Percentiles rank a stretch among this genome's conserved stretches.
These are phyloP conservation scores for Phytopythium boreale DNA, from an alignment of 352 stramenopile genomes.

Conservation along the genomic window DNA sequence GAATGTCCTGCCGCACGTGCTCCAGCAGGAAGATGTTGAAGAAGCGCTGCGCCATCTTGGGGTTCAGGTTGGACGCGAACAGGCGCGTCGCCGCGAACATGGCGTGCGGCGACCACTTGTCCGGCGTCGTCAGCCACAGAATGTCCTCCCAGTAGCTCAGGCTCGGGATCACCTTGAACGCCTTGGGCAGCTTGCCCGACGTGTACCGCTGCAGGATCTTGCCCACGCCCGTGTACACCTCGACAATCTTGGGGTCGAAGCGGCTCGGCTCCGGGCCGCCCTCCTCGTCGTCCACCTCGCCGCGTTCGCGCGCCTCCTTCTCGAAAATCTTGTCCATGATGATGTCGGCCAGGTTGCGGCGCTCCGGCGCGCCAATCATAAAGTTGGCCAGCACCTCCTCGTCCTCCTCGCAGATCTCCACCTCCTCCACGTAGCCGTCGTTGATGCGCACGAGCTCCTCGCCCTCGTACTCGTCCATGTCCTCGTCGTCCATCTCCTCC, in stretches of 20 bases:
- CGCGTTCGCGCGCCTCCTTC: conserved; percentile 89
- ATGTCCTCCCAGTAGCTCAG: conserved; percentile 99
- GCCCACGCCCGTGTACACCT: conserved; percentile 98
- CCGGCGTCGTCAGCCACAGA: conserved; percentile 96
- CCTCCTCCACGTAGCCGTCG: conserved; percentile 89
- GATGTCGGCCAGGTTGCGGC: conserved; percentile 97
- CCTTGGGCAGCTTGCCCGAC: conserved; percentile 98
- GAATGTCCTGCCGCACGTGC: conserved; percentile 96
- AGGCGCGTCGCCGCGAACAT: conserved; percentile 97
- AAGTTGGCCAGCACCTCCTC: conserved; percentile 86
- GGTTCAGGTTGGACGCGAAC: conserved; percentile 99
- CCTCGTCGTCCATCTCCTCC: conserved; percentile 83
- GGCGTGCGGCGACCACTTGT: conserved; percentile 98
- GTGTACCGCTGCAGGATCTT: conserved; percentile 97
- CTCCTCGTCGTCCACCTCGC: conserved; percentile 66
- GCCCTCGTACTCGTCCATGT: conserved; percentile 85
- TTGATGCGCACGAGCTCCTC: conserved; percentile 90
- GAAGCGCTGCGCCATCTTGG: conserved; percentile 99
- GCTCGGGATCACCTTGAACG: conserved; percentile 99
- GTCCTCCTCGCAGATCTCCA: conserved; percentile 86
- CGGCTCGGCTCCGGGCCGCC: conserved; percentile 44
- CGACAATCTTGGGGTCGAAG: conserved; percentile 95
- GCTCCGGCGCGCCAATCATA: conserved; percentile 79
- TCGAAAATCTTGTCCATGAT: conserved; percentile 99
- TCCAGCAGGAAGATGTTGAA: conserved; percentile 98